Evolutionary conservation across 2,329 filamentous ascomycete species (phyloP), one percentile per base, ranked within the genome.

Genomic region (Penicillium glabrum): DNA sequence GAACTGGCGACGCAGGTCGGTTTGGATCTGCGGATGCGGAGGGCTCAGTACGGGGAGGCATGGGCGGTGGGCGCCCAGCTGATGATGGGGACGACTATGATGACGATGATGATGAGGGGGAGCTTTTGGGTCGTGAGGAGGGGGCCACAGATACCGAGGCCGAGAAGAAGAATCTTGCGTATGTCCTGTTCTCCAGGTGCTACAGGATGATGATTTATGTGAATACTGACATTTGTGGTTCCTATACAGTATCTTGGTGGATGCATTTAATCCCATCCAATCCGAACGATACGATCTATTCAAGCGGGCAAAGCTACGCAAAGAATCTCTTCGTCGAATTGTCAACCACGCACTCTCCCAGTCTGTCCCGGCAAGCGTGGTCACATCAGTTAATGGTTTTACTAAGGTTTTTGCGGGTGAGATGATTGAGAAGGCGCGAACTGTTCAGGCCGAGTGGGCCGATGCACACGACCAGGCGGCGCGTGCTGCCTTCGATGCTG

Each of bases 281-380:
- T 78, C 76, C 3, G 72, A 76, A 50, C 75, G 80, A 51, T 81
- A 81, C 55, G 78, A 80, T 61, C 69, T 77, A 13, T 81, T 79
- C 66, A 79, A 81, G 41, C 77, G 80, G 16, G 73, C 77, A 8
- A 81, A 80, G 61, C 67, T 83, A 49, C 76, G 79, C 35, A 81
- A 81, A 57, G 75, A 79, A 50, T 80, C 78, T 0, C 73, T 83
- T 14, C 79, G 80, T 55, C 70, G 79, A 64, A 83, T 89, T 59
- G 85, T 86, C 59, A 89, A 89, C 64, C 84, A 87, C 68, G 87
- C 86, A 1, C 80, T 89, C 39, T 86, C 83, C 1, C 86, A 89
- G 69, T 87, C 83, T 46, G 86, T 89, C 6, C 86, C 86, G 1
- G 79, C 82, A 27, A 84, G 82, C 59, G 85, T 88, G 51, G 82